Evolutionary conservation across 768 basidiomycete genomes (phyloP), one percentile per base, ranked within the genome.

Genomic region (Scleroderma bovista): DNA sequence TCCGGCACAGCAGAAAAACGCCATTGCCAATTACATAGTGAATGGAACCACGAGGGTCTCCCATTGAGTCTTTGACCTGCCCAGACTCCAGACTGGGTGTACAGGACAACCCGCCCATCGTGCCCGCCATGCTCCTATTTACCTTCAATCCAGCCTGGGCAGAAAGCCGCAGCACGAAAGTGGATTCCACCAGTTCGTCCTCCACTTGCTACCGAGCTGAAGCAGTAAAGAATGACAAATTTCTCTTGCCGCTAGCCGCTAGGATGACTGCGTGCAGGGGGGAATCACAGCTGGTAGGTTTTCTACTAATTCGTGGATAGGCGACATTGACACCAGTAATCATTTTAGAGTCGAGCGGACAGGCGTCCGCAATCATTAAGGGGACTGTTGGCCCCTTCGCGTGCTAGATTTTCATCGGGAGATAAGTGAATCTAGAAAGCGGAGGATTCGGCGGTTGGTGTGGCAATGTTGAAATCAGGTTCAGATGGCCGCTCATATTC

Each of bases 171-270:
- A n/a, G n/a, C n/a, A n/a, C n/a, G 46, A 57, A 17, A 16, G 24
- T 15, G 19, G 11, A n/a, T n/a, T 55, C 54, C 53, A 83, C 88
- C 86, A 48, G 89, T 93, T 31, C 88, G 85, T 33, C 88, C 86
- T 48, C 84, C 80, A 64, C 85, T 85, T 84, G 24, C 42, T 26
- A 34, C 4, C n/a, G 11, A 19, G 49, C 24, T 54, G 51, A 23
- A 40, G 26, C 17, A 7, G 6, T 26, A 16, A 23, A 26, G 19
- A 73, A 88, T 69, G 20, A 91, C 92, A 88, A 65, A 93, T 86
- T 60, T 90, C 85, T 57, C 93, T 72, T 4, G 91, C 93, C 60
- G 95, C 93, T 9, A 96, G 91, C 93, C 60, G 95, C 93, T 9
- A 96, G 64, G 12, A 94, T 70, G 16, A 83, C 80, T 1, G 83